These are phyloP conservation scores for Phytophthora lateralis DNA, from an alignment of 352 stramenopile species.

Conservation along the genomic window DNA sequence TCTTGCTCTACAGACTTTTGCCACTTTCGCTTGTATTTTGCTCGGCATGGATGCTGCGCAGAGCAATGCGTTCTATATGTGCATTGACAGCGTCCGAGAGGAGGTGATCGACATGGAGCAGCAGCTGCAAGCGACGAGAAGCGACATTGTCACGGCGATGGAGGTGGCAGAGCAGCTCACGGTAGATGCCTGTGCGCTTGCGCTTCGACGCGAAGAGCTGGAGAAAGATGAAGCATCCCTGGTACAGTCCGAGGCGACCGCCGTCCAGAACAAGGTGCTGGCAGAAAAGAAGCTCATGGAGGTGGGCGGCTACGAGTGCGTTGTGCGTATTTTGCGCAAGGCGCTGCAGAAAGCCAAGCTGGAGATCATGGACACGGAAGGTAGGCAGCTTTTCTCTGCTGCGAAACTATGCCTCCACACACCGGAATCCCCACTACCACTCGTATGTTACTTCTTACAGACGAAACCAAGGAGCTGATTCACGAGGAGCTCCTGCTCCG, in stretches of 20 bases:
- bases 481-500: slow-evolving; percentile 64
- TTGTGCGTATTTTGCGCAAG: slow-evolving; percentile 60
- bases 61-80: slow-evolving; percentile 43
- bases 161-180: slow-evolving; percentile 55
- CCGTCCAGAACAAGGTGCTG: slow-evolving; percentile 58
- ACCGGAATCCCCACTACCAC: background rate
- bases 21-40: slow-evolving; percentile 6
- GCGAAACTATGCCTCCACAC: background rate
- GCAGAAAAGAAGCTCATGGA: slow-evolving; percentile 69
- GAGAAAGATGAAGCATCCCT: slow-evolving; percentile 63
- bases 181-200: slow-evolving; percentile 51
- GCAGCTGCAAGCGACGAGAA: slow-evolving; percentile 42
- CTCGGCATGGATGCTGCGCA: slow-evolving; percentile 32
- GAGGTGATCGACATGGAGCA: slow-evolving; percentile 39
- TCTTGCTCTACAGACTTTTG: background rate
- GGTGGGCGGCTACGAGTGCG: slow-evolving; percentile 64
- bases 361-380: slow-evolving; percentile 58
- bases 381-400: slow-evolving; percentile 13
- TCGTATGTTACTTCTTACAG: slow-evolving; percentile 21
- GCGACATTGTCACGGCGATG: slow-evolving; percentile 46
- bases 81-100: slow-evolving; percentile 45
- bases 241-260: slow-evolving; percentile 46
- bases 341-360: slow-evolving; percentile 53
- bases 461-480: slow-evolving; percentile 54
- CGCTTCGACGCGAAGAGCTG: slow-evolving; percentile 63